Percentiles rank a stretch among this genome's conserved stretches.
Conservation (phyloP, 345 rosid genomes). For the Gossypium herbaceum region DNA sequence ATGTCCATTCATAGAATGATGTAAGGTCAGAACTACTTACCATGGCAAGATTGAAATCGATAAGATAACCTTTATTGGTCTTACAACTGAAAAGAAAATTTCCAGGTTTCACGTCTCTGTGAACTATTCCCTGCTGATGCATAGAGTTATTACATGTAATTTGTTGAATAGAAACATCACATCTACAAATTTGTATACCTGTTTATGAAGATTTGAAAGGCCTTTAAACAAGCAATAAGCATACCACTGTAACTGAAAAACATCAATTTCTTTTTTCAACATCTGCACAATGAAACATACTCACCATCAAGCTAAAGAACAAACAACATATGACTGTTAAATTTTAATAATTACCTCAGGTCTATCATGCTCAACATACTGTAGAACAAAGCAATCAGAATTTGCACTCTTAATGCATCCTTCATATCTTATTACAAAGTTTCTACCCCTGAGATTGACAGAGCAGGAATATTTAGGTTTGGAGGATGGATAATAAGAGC, state of each 20-base stretch:
- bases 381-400: conserved; percentile 81
- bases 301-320: conserved; percentile 16
- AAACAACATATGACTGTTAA: not conserved
- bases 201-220: conserved; percentile 77
- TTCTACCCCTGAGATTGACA: conserved; percentile 63
- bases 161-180: not conserved
- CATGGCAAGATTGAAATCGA: conserved; percentile 94
- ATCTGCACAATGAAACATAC: conserved; percentile 34
- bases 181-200: conserved; percentile 38
- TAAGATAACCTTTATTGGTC: conserved; percentile 74
- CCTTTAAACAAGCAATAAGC: conserved; percentile 88
- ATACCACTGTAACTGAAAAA: conserved; percentile 71
- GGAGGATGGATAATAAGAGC: not conserved
- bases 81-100: conserved; percentile 87
- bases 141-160: not conserved
- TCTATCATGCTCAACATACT: conserved; percentile 89
- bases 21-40: conserved; percentile 42
- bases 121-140: conserved; percentile 67
- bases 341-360: conserved; percentile 56
- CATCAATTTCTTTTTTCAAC: conserved; percentile 67
- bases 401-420: conserved; percentile 70
- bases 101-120: conserved; percentile 96
- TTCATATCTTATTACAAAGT: conserved; percentile 68
- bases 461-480: not conserved
- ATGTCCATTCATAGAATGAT: not conserved